A percentile compares a stretch with the other conserved stretches of the same genome.
Evolutionary conservation across 805 yeast genomes (phyloP).

Genomic region (Candida golubevii): DNA sequence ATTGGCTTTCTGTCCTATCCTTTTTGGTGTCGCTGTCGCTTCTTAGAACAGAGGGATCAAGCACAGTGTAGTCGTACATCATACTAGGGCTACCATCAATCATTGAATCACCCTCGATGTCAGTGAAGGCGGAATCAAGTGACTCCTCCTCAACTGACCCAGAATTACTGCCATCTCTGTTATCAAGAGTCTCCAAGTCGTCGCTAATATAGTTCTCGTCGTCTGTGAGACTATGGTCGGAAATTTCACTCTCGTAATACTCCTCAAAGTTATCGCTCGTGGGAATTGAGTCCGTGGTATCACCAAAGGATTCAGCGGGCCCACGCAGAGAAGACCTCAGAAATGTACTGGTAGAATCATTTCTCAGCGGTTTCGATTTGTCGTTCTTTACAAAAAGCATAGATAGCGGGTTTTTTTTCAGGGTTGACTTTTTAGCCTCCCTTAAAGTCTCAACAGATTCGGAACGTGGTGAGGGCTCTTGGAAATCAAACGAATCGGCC

Average conservation of each 20-base stretch:
- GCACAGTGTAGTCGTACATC: constrained; percentile 19
- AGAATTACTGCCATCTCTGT: neutral
- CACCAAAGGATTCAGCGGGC: neutral
- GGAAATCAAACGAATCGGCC: constrained; percentile 2
- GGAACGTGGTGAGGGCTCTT: constrained; percentile 1
- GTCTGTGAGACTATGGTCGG: constrained; percentile 1
- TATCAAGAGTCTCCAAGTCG: constrained; percentile 5
- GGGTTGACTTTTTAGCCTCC: constrained; percentile 2
- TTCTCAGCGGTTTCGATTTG: neutral
- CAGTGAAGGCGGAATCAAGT: constrained; percentile 42
- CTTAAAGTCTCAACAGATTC: neutral
- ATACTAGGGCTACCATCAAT: constrained; percentile 21
- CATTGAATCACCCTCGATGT: constrained; percentile 38
- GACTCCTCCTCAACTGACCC: constrained; percentile 23
- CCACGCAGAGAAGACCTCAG: constrained; percentile 4
- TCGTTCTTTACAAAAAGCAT: constrained; percentile 14
- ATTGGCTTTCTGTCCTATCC: too few species aligned
- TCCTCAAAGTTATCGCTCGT: neutral
- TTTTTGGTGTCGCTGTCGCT: neutral
- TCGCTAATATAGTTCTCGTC: constrained; percentile 5
- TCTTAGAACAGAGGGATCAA: constrained; percentile 14
- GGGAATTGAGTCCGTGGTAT: neutral
- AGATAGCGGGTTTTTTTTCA: constrained; percentile 10
- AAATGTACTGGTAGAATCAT: constrained; percentile 12
- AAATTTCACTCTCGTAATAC: constrained; percentile 1